Conservation (phyloP, 257 asterid species). For the Penstemon newberryi region DNA sequence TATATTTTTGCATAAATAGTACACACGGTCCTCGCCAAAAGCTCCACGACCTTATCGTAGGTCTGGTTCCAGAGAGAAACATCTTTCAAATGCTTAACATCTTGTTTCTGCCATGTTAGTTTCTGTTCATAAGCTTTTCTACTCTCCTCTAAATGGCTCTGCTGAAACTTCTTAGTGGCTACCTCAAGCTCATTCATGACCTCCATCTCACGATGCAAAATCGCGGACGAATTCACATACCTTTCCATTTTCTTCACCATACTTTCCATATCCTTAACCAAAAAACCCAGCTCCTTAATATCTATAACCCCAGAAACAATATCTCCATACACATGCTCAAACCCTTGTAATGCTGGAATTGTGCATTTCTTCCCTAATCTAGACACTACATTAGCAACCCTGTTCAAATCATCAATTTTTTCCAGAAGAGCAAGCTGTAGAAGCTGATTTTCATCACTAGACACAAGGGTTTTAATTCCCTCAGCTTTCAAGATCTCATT, state of each 20-base stretch:
- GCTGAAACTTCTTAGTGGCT: slow-evolving; percentile 79
- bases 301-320: slow-evolving; percentile 65
- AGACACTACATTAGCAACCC: slow-evolving; percentile 78
- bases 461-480: slow-evolving; percentile 64
- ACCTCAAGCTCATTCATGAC: slow-evolving; percentile 71
- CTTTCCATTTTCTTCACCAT: slow-evolving; percentile 81
- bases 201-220: slow-evolving; percentile 70
- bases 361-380: slow-evolving; percentile 93
- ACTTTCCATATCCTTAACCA: slow-evolving; percentile 92
- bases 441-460: slow-evolving; percentile 63
- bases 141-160: slow-evolving; percentile 73
- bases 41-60: slow-evolving; percentile 78
- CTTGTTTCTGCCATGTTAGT: slow-evolving; percentile 82
- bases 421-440: slow-evolving; percentile 69
- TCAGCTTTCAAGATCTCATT: slow-evolving; percentile 75
- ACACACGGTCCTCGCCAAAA: slow-evolving; percentile 73
- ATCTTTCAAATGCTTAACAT: slow-evolving; percentile 80
- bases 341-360: slow-evolving; percentile 80
- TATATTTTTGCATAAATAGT: slow-evolving; percentile 64
- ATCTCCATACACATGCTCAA: slow-evolving; percentile 93
- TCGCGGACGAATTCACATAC: slow-evolving; percentile 56
- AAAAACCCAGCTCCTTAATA: slow-evolving; percentile 69
- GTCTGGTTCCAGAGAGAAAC: slow-evolving; percentile 86
- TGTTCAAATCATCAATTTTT: slow-evolving; percentile 76
- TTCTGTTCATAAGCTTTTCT: slow-evolving; percentile 82